phyloP scores from a whole-genome alignment of 176 grass and related monocot genomes.

The Bothriochloa decipiens region DNA sequence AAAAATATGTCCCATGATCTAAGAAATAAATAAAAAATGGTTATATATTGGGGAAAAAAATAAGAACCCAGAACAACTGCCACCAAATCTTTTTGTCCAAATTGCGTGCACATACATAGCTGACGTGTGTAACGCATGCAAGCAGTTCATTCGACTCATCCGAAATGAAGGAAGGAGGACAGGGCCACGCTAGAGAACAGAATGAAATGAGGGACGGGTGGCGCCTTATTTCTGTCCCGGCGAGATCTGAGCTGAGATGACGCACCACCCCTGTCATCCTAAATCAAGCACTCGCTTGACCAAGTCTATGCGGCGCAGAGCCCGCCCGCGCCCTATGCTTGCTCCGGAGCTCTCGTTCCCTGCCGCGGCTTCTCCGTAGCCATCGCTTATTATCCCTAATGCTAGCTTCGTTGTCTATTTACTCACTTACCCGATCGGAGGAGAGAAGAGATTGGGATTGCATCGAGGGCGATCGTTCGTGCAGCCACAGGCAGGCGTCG shows the following conservation, averaged over 20 bases:
- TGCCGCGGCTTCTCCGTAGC: constrained; percentile 13
- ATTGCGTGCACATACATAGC: not conserved
- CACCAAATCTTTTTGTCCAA: too few relatives aligned
- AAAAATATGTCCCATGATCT: too few relatives aligned
- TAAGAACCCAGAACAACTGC: too few relatives aligned
- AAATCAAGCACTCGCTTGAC: constrained; percentile 50
- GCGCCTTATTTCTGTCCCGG: not conserved
- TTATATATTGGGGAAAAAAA: too few relatives aligned
- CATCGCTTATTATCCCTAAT: not conserved
- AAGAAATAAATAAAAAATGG: too few relatives aligned
- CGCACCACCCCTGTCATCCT: not conserved
- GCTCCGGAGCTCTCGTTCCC: constrained; percentile 57
- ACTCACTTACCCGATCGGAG: constrained; percentile 4
- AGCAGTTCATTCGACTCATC: not conserved
- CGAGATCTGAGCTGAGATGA: not conserved
- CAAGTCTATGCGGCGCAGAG: constrained; percentile 58
- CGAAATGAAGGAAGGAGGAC: not conserved
- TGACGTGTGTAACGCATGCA: constrained; percentile 1
- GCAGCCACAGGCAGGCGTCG: constrained; percentile 15
- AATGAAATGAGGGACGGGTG: not conserved
- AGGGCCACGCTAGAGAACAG: not conserved
- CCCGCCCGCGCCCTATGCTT: constrained; percentile 52
- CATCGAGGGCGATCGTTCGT: not conserved
- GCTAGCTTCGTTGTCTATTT: constrained; percentile 15
- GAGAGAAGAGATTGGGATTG: constrained; percentile 27